These are phyloP conservation scores for Urtica urens DNA, from an alignment of 306 rosid genomes.

Conservation along the genomic window DNA sequence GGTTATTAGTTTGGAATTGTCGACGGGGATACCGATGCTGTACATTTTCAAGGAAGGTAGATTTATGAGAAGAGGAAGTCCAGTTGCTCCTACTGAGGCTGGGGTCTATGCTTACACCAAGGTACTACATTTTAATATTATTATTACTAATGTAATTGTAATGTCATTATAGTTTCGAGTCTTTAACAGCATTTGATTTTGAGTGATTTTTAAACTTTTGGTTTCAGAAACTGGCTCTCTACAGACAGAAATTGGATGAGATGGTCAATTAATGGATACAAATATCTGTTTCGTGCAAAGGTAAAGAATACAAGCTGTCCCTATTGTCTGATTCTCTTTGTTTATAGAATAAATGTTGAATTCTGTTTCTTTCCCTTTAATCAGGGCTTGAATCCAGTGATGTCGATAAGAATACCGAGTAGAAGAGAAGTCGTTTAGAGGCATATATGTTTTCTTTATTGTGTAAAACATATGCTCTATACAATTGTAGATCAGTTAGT, in stretches of 20 bases:
- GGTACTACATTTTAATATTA: conserved; percentile 26
- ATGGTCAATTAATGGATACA: conserved; percentile 29
- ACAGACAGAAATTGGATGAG: conserved; percentile 55
- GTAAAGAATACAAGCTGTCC: neutral
- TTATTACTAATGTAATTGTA: neutral
- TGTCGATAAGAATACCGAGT: conserved; percentile 3
- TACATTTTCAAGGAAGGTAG: conserved; percentile 85
- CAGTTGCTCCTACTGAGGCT: conserved; percentile 79
- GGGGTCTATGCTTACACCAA: conserved; percentile 91
- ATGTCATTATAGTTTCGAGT: neutral
- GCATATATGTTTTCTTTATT: neutral
- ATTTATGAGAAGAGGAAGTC: conserved; percentile 95
- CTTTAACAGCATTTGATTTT: neutral
- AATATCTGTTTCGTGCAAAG: conserved; percentile 11
- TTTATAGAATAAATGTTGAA: neutral
- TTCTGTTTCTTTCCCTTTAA: neutral
- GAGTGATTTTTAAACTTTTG: neutral
- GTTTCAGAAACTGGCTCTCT: conserved; percentile 47
- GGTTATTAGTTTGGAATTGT: conserved; percentile 91
- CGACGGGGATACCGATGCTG: conserved; percentile 99
- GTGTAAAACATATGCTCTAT: conserved; percentile 1
- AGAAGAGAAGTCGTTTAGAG: neutral
- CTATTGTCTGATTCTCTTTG: conserved; percentile 7
- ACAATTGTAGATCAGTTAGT: neutral
- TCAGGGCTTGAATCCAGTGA: conserved; percentile 6